phyloP scores from a whole-genome alignment of 208 protist genomes.

The Trypanosoma congolense region DNA sequence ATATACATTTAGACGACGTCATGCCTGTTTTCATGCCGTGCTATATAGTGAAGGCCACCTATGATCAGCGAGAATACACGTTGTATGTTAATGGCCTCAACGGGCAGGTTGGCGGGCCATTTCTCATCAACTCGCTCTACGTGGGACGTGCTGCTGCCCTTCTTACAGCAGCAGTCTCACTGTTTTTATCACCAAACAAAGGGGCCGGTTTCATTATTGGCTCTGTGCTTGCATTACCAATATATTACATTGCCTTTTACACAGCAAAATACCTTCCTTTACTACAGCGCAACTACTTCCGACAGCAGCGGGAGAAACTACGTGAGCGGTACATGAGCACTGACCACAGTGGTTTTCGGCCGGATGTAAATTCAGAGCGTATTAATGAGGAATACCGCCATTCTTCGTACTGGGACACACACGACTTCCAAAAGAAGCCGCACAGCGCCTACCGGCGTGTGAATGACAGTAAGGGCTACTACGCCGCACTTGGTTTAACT shows the following conservation, averaged over 20 bases:
- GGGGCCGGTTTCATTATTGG: constrained; percentile 50
- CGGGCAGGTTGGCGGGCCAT: constrained; percentile 67
- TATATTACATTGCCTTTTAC: constrained; percentile 78
- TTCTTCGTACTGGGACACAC: constrained; percentile 82
- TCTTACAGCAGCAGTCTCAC: constrained; percentile 14
- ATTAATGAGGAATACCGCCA: constrained; percentile 64
- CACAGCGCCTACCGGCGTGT: not conserved
- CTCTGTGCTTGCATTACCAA: constrained; percentile 25
- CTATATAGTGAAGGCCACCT: constrained; percentile 75
- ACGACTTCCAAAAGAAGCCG: constrained; percentile 47
- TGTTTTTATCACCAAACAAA: constrained; percentile 70
- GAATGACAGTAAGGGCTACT: constrained; percentile 68
- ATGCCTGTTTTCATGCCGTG: constrained; percentile 78
- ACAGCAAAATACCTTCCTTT: constrained; percentile 45
- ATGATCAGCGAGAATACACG: constrained; percentile 71
- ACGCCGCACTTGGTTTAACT: constrained; percentile 47
- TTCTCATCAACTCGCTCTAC: constrained; percentile 73
- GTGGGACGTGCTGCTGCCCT: constrained; percentile 40
- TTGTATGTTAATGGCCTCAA: constrained; percentile 69
- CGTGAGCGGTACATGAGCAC: constrained; percentile 25
- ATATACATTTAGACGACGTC: constrained; percentile 54
- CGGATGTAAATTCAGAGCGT: constrained; percentile 40
- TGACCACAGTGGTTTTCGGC: constrained; percentile 51
- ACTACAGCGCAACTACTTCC: constrained; percentile 47
- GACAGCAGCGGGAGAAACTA: constrained; percentile 34